Percentiles rank a stretch among this genome's conserved stretches.
These are phyloP conservation scores for Lactifluus subvellereus DNA, from an alignment of 768 basidiomycete genomes.

Conservation along the genomic window DNA sequence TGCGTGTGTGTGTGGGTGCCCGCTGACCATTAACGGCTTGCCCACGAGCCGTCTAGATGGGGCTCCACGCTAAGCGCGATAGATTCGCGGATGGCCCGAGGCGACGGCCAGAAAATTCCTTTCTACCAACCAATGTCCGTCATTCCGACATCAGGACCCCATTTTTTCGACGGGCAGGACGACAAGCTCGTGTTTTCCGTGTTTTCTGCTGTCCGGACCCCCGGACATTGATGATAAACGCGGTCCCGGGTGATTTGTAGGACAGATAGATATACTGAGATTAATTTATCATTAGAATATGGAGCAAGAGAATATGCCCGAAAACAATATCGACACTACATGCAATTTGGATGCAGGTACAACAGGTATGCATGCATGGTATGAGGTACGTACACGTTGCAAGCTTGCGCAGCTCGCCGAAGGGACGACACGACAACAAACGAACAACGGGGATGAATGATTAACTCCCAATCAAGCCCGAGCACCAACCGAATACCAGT, in stretches of 20 bases:
- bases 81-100: slow-evolving; percentile 3
- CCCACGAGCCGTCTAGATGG: neutral
- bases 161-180: neutral
- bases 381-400: neutral
- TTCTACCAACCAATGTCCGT: neutral
- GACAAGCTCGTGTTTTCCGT: neutral
- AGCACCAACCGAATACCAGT: neutral
- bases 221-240: neutral
- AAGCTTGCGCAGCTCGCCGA: neutral
- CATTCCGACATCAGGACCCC: neutral
- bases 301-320: neutral
- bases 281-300: neutral
- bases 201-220: neutral
- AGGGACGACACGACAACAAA: neutral
- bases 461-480: neutral
- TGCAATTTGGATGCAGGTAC: neutral
- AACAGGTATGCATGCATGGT: neutral
- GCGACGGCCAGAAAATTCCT: neutral
- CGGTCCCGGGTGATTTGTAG: neutral
- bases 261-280: neutral
- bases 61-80: neutral
- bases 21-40: neutral
- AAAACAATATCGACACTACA: neutral
- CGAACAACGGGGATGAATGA: neutral
- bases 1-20: neutral